Evolutionary conservation across 2,329 filamentous ascomycete species (phyloP).

Genomic region (Colletotrichum higginsianum): DNA sequence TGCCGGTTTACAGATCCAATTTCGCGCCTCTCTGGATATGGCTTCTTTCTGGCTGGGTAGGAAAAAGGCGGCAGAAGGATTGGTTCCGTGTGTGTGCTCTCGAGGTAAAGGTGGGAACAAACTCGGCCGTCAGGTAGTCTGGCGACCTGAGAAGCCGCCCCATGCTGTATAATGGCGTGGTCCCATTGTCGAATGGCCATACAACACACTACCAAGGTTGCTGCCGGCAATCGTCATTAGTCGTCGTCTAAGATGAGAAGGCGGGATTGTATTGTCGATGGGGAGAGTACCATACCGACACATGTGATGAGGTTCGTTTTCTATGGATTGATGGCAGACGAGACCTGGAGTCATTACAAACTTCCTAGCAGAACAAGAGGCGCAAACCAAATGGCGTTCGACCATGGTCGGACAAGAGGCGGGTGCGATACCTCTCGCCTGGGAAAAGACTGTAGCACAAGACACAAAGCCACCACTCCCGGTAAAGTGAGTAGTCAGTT

Average conservation of each 20-base stretch:
- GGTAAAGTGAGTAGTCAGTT: neutral
- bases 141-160: neutral
- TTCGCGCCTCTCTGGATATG: neutral
- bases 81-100: neutral
- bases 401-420: neutral
- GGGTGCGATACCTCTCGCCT: neutral
- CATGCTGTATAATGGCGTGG: neutral
- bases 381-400: neutral
- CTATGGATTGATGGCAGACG: neutral
- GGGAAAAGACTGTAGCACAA: neutral
- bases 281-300: neutral
- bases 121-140: neutral
- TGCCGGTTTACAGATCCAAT: neutral
- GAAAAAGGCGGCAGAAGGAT: neutral
- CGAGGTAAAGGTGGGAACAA: neutral
- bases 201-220: neutral
- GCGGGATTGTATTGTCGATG: neutral
- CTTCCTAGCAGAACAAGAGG: neutral
- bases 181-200: neutral
- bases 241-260: neutral
- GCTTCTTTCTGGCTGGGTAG: neutral
- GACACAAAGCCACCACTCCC: neutral
- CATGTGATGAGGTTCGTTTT: neutral
- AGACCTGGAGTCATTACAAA: too few species aligned
- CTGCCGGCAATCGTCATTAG: neutral